Conservation (phyloP, 139 green algal genomes). For the Chlamydomonas urium region DNA sequence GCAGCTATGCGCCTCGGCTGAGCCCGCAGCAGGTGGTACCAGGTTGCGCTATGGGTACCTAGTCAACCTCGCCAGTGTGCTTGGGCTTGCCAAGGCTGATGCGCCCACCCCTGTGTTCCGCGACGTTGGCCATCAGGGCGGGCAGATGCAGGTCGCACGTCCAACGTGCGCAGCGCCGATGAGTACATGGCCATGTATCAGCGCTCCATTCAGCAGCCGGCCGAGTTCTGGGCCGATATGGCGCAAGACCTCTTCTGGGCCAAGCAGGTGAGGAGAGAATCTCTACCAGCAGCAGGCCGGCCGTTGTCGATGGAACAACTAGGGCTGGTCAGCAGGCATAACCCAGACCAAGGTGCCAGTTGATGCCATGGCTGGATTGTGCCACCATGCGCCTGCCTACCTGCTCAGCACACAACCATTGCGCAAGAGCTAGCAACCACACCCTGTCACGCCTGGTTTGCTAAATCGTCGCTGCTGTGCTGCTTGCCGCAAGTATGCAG, state of each 20-base stretch:
- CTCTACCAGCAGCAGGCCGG: background rate
- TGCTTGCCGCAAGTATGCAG: no score
- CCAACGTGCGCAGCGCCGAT: constrained; percentile 2
- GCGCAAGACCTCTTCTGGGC: constrained; percentile 72
- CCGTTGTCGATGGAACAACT: background rate
- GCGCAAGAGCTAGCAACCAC: background rate
- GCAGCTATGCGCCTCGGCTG: no score
- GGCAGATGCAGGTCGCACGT: background rate
- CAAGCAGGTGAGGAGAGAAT: constrained; percentile 22
- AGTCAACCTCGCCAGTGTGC: no score
- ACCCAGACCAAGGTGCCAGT: no score
- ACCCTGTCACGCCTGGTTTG: no score
- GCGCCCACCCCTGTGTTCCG: background rate
- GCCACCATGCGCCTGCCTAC: background rate
- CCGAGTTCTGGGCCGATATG: constrained; percentile 74
- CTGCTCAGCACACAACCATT: background rate
- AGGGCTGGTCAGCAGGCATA: background rate
- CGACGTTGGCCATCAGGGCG: no score
- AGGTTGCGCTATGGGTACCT: no score
- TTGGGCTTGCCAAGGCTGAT: no score
- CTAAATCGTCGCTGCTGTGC: no score
- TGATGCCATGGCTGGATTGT: no score
- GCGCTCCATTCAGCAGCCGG: constrained; percentile 67
- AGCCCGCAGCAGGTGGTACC: no score
- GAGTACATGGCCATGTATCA: constrained; percentile 79